These are phyloP conservation scores for Capsella rubella DNA, from an alignment of 441 rosid genomes.

Conservation along the genomic window DNA sequence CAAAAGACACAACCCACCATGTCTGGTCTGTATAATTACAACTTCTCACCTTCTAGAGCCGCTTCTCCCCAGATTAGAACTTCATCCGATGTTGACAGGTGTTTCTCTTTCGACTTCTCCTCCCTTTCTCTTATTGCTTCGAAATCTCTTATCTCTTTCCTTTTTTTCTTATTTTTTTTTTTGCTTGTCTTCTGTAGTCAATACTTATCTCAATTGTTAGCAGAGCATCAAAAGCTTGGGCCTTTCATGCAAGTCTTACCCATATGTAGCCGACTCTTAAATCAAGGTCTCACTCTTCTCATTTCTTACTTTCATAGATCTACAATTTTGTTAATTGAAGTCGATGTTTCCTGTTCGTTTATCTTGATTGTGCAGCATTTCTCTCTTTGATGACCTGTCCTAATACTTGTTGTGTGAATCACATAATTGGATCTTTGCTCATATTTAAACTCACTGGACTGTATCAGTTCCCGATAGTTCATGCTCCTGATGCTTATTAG, in stretches of 20 bases:
- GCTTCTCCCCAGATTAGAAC: constrained; percentile 97
- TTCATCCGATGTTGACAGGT: constrained; percentile 92
- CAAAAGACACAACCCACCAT: constrained; percentile 43
- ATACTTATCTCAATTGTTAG: constrained; percentile 84
- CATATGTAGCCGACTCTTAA: constrained; percentile 84
- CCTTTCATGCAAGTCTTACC: constrained; percentile 96
- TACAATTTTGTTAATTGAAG: constrained; percentile 42
- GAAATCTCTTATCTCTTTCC: constrained; percentile 23
- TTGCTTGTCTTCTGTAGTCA: constrained; percentile 54
- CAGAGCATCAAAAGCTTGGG: constrained; percentile 97
- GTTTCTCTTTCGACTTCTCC: constrained; percentile 25
- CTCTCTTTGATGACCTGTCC: constrained; percentile 18
- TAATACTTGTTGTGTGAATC: not conserved
- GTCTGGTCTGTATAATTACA: constrained; percentile 96
- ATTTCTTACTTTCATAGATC: constrained; percentile 60
- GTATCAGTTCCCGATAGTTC: not conserved
- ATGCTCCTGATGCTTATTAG: not conserved
- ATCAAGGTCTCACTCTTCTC: constrained; percentile 69
- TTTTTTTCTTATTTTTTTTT: constrained; percentile 9
- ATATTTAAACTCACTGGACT: not conserved
- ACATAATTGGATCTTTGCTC: constrained; percentile 4
- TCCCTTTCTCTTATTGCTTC: constrained; percentile 18
- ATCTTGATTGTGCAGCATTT: constrained; percentile 5
- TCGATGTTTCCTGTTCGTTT: constrained; percentile 12
- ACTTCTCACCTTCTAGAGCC: constrained; percentile 94